A percentile compares a stretch with the other conserved stretches of the same genome.
Conservation (phyloP, 2,329 filamentous ascomycete genomes). For the Gnomoniopsis sp. region DNA sequence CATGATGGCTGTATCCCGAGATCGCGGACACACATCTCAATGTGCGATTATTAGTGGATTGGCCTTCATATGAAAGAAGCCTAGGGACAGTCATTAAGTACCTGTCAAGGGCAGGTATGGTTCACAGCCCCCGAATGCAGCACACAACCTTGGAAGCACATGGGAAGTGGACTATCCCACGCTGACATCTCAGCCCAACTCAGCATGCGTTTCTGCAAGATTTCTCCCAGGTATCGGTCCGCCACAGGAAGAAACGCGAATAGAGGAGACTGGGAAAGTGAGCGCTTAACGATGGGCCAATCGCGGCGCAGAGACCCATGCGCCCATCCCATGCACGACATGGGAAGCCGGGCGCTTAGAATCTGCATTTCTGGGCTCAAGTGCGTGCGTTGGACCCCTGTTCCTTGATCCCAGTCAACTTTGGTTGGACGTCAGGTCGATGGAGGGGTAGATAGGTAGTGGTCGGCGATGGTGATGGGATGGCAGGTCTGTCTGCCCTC, state of each 20-base stretch:
- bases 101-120: too few relatives aligned
- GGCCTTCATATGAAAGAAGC: too few relatives aligned
- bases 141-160: neutral
- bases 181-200: slow-evolving; percentile 7
- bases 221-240: neutral
- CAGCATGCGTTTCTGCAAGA: neutral
- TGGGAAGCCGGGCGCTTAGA: slow-evolving; percentile 18
- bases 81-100: too few relatives aligned
- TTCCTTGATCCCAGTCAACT: slow-evolving; percentile 2
- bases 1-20: too few relatives aligned
- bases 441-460: neutral
- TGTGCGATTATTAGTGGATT: too few relatives aligned
- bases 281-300: slow-evolving; percentile 9
- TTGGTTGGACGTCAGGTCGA: neutral
- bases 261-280: neutral
- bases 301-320: neutral
- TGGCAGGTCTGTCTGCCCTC: neutral
- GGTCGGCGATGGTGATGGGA: neutral
- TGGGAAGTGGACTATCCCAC: neutral
- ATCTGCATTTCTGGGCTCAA: neutral
- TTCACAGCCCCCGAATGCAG: too few relatives aligned
- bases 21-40: too few relatives aligned
- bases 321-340: slow-evolving; percentile 14
- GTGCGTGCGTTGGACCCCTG: slow-evolving; percentile 9
- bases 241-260: neutral